Evolutionary conservation across 805 yeast species (phyloP).

Genomic region (Allodekkera sacchari): DNA sequence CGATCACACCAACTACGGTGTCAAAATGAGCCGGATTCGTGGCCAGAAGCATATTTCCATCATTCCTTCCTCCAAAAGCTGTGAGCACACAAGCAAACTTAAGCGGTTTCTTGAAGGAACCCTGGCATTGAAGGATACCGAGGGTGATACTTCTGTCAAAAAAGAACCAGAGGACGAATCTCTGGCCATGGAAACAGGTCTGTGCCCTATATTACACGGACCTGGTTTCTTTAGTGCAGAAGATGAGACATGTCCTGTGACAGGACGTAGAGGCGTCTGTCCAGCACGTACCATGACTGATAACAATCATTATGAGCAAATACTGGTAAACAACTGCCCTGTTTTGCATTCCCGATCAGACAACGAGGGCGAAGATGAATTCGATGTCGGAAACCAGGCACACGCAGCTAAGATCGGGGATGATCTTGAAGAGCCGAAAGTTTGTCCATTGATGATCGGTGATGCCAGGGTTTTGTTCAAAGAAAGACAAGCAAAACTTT

Average conservation of each 20-base stretch:
- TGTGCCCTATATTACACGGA: too few relatives aligned
- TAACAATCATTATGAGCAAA: too few relatives aligned
- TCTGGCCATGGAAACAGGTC: too few relatives aligned
- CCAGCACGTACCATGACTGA: constrained; percentile 11
- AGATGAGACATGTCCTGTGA: constrained; percentile 17
- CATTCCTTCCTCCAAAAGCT: constrained; percentile 18
- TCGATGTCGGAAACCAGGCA: too few relatives aligned
- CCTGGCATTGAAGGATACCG: too few relatives aligned
- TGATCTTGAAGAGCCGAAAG: constrained; percentile 28
- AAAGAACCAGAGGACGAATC: too few relatives aligned
- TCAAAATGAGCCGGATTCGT: constrained; percentile 16
- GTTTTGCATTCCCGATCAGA: constrained; percentile 15
- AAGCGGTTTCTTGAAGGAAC: constrained; percentile 25
- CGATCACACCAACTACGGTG: constrained; percentile 24
- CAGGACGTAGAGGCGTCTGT: constrained; percentile 17
- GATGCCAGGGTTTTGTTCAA: constrained; percentile 31
- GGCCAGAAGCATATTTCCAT: constrained; percentile 10
- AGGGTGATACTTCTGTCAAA: too few relatives aligned
- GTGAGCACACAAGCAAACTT: constrained; percentile 24
- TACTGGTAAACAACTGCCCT: too few relatives aligned
- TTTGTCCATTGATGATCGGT: constrained; percentile 39
- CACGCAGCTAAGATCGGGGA: constrained; percentile 18
- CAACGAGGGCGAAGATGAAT: constrained; percentile 3
- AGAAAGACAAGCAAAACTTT: too few relatives aligned
- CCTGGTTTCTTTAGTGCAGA: too few relatives aligned